phyloP scores from a whole-genome alignment of 257 asterid species.

The Capsicum chinense region DNA sequence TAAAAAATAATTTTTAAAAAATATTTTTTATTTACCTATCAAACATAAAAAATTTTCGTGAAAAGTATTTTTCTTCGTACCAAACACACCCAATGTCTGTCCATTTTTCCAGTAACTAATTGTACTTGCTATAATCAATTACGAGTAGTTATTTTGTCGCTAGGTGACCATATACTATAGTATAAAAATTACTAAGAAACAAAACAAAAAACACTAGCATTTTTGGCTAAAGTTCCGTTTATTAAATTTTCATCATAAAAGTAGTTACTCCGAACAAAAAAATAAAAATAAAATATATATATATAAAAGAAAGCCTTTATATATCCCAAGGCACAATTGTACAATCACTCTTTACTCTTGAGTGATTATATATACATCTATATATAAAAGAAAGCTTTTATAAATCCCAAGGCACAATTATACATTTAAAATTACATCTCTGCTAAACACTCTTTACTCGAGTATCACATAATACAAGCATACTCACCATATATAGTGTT shows the following conservation, averaged over 20 bases:
- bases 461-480: constrained; percentile 12
- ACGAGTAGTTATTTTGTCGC: background rate
- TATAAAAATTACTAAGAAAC: too few species aligned
- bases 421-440: background rate
- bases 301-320: background rate
- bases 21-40: too few species aligned
- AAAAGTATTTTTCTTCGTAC: too few species aligned
- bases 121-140: too few species aligned
- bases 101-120: too few species aligned
- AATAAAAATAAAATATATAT: background rate
- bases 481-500: constrained; percentile 25
- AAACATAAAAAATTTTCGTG: too few species aligned
- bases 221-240: background rate
- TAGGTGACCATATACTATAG: background rate
- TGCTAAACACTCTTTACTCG: background rate
- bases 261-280: background rate
- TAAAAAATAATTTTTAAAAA: too few species aligned
- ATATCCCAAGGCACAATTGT: too few species aligned
- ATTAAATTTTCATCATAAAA: constrained; percentile 20
- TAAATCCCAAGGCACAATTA: background rate
- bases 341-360: too few species aligned
- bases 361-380: background rate
- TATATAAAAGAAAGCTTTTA: background rate
- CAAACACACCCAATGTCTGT: too few species aligned
- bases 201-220: too few species aligned